Evolutionary conservation across 2,329 filamentous ascomycete genomes (phyloP), one percentile per base, ranked within the genome.

Genomic region (Dactylellina parvicollis): DNA sequence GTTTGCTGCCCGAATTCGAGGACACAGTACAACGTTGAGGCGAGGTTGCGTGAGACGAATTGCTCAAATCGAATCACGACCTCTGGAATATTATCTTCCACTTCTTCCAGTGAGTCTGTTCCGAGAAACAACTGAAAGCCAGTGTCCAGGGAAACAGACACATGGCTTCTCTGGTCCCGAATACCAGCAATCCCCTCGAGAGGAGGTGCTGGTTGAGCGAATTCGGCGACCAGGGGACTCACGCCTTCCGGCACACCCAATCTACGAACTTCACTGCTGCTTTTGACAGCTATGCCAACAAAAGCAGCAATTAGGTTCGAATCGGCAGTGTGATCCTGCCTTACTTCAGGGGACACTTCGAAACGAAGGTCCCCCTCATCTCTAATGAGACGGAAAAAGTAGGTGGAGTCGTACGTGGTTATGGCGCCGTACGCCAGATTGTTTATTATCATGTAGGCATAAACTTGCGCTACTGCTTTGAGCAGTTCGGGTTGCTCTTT

Each of bases 1-100:
- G n/a, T 26, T 18, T 49, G 7, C 34, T 22, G 32, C 26, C 34
- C 54, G 5, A 32, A 34, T 14, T 44, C 9, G 9, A 67, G 54
- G 7, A 32, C 22, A 14, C 62, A 52, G 14, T 47, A 30, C 9
- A 34, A 50, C 1, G 62, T 67, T 14, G 62, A 67, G 16, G 52
- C 62, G 10, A 67, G 42, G 22, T 59, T 67, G 10, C 62, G 52
- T 32, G 62, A 67, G 10, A 67, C n/a, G 9, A 67, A 59, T 34
- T 26, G 18, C 8, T n/a, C 22, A 18, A 67, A 59, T 26, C 28
- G 8, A 3, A 59, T 18, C 40, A 34, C 9, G 5, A 42, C n/a
- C 24, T 10, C n/a, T 28, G 16, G 50, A 18, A 22, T 8, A 30
- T 44, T 49, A 34, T 36, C 8, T 34, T 22, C n/a, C n/a, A 8